These are phyloP conservation scores for Podila epigama DNA, from an alignment of 192 early-diverging fungal genomes.

Conservation along the genomic window DNA sequence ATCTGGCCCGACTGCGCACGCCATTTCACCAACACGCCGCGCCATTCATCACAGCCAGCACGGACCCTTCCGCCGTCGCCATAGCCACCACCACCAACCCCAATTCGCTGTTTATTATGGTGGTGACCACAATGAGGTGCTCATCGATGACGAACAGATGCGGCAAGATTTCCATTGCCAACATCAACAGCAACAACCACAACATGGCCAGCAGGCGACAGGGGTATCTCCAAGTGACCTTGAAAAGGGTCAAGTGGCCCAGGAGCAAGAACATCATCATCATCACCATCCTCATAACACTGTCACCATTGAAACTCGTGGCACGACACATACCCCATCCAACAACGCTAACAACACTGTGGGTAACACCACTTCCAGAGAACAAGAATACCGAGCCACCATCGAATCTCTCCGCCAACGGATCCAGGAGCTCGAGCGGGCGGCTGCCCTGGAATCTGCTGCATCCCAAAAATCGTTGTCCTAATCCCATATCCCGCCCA, in stretches of 20 bases:
- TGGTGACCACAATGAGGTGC: slow-evolving; percentile 12
- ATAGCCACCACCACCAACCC: background rate
- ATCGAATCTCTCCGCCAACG: slow-evolving; percentile 24
- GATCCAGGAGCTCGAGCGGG: slow-evolving; percentile 33
- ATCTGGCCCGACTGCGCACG: background rate
- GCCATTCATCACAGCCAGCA: too few relatives aligned
- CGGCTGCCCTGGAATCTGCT: background rate
- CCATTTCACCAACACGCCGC: background rate
- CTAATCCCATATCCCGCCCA: background rate
- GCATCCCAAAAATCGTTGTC: too few relatives aligned
- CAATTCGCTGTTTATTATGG: slow-evolving; percentile 42
- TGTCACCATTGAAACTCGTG: slow-evolving; percentile 10
- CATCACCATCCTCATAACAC: background rate
- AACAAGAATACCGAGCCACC: slow-evolving; percentile 13
- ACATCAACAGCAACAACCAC: too few relatives aligned
- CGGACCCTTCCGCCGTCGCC: background rate
- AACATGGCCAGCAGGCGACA: too few relatives aligned
- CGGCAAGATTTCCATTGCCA: background rate
- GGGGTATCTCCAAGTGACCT: background rate
- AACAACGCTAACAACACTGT: too few relatives aligned
- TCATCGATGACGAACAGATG: slow-evolving; percentile 21
- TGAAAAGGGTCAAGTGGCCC: background rate
- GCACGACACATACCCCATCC: slow-evolving; percentile 4
- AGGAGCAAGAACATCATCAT: background rate
- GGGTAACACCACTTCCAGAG: background rate